phyloP scores from a whole-genome alignment of 495 filamentous ascomycete species.

The Neurospora sublineolata region DNA sequence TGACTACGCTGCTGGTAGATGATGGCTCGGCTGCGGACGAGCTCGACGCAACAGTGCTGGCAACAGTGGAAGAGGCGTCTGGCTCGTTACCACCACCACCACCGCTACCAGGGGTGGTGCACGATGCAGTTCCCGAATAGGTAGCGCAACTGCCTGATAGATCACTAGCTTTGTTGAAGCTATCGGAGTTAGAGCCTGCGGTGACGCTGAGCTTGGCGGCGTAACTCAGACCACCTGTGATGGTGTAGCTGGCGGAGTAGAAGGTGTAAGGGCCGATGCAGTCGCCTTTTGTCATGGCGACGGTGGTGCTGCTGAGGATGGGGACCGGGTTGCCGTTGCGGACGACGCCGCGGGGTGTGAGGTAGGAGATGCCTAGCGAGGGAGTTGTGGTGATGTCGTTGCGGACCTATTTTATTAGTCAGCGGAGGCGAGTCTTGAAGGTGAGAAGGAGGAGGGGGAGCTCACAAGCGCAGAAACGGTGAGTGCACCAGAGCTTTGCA shows the following conservation, averaged over 20 bases:
- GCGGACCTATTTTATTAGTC: slow-evolving; percentile 28
- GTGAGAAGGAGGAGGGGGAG: not conserved
- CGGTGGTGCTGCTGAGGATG: slow-evolving; percentile 27
- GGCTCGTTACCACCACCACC: slow-evolving; percentile 3
- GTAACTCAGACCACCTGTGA: slow-evolving; percentile 33
- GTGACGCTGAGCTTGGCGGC: slow-evolving; percentile 39
- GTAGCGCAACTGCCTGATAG: slow-evolving; percentile 29
- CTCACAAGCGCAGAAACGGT: slow-evolving; percentile 31
- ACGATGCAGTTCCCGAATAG: slow-evolving; percentile 17
- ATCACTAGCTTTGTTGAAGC: slow-evolving; percentile 30
- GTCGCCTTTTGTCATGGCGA: slow-evolving; percentile 36
- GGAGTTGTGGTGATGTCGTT: slow-evolving; percentile 33
- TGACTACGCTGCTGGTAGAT: not conserved
- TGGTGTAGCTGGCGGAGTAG: slow-evolving; percentile 36
- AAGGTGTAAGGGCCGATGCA: slow-evolving; percentile 44
- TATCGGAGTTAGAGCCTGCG: slow-evolving; percentile 28
- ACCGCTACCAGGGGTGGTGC: slow-evolving; percentile 1
- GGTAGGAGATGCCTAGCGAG: slow-evolving; percentile 36
- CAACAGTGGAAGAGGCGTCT: slow-evolving; percentile 16
- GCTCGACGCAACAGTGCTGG: not conserved
- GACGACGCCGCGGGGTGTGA: slow-evolving; percentile 29
- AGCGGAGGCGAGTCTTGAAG: not conserved
- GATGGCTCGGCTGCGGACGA: not conserved
- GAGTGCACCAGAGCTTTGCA: slow-evolving; percentile 27
- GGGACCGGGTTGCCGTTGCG: slow-evolving; percentile 36